phyloP scores from a whole-genome alignment of 2,329 filamentous ascomycete species.

The Sarocladium brachiariae region DNA sequence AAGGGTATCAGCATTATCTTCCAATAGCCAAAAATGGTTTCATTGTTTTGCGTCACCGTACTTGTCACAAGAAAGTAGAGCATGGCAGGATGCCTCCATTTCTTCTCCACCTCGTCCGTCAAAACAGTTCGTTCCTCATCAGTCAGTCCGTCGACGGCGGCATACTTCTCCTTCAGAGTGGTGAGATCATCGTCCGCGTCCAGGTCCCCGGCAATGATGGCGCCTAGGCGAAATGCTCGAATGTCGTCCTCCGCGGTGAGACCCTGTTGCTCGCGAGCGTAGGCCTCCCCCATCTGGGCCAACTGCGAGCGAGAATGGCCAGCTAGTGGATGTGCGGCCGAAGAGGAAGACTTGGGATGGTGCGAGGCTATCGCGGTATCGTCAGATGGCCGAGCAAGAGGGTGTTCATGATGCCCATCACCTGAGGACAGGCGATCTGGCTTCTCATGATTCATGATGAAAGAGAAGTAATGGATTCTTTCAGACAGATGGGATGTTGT shows the following conservation, averaged over 20 bases:
- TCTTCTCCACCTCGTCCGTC: conserved; percentile 54
- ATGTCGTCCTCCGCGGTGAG: conserved; percentile 49
- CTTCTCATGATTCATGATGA: not conserved
- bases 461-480: not conserved
- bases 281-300: conserved; percentile 48
- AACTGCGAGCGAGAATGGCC: conserved; percentile 39
- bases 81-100: conserved; percentile 61
- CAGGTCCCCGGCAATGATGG: conserved; percentile 48
- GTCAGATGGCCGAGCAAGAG: not conserved
- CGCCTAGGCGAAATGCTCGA: conserved; percentile 52
- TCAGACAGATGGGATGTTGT: too few species aligned
- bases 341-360: conserved; percentile 1
- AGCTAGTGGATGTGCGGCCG: conserved; percentile 28
- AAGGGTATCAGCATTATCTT: too few species aligned
- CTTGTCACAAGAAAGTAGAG: conserved; percentile 59
- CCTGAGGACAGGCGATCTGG: not conserved
- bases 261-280: conserved; percentile 45
- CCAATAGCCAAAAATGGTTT: too few species aligned
- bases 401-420: not conserved
- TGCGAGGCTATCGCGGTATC: conserved; percentile 1
- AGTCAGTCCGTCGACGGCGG: conserved; percentile 45
- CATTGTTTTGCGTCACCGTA: too few species aligned
- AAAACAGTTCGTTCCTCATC: conserved; percentile 51
- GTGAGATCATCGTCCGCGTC: conserved; percentile 20
- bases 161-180: conserved; percentile 29